A percentile compares a stretch with the other conserved stretches of the same genome.
Conservation (phyloP, 306 rosid species). For the Glycine tomentella region DNA sequence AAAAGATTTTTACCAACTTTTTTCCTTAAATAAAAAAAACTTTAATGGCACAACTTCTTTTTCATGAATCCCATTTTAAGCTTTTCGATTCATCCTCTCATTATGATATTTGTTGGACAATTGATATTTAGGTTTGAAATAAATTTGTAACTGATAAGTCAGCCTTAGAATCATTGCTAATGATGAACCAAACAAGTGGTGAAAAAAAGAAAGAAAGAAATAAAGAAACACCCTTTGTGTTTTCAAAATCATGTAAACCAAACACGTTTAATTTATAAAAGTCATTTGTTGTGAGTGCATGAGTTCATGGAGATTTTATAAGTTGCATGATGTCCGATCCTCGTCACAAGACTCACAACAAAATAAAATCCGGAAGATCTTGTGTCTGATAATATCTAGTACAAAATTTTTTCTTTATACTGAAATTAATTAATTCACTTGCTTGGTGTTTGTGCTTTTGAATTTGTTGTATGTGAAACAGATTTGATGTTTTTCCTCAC, state of each 20-base stretch:
- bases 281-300: background rate
- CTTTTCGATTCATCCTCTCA: too few relatives aligned
- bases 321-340: background rate
- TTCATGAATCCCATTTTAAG: background rate
- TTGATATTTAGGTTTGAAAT: too few relatives aligned
- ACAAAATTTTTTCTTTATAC: background rate
- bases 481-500: background rate
- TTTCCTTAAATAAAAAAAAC: background rate
- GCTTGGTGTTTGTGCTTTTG: background rate
- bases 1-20: too few relatives aligned
- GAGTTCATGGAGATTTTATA: background rate
- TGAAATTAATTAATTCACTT: constrained; percentile 1
- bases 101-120: background rate
- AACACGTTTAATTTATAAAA: background rate
- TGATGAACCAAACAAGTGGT: too few relatives aligned
- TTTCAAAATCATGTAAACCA: background rate
- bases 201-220: background rate
- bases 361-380: background rate
- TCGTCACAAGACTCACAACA: background rate
- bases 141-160: too few relatives aligned
- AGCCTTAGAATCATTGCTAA: too few relatives aligned
- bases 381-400: constrained; percentile 7
- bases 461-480: constrained; percentile 28
- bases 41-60: too few relatives aligned
- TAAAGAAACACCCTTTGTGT: too few relatives aligned